These are phyloP conservation scores for Xerocomellus intermedius DNA, from an alignment of 768 basidiomycete genomes.

Conservation along the genomic window DNA sequence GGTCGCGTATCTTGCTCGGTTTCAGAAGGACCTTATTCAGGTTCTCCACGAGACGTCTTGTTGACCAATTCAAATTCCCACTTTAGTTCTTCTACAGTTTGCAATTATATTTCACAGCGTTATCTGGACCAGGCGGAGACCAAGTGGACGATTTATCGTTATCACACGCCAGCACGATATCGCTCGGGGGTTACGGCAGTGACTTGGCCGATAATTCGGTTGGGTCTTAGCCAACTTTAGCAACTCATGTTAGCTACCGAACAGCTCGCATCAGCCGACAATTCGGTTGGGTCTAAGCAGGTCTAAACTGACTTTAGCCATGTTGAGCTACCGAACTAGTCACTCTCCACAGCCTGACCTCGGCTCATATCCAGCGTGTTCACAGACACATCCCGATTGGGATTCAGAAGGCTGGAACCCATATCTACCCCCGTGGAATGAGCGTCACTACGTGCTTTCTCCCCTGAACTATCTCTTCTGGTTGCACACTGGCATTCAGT, in stretches of 20 bases:
- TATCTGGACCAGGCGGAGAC: background rate
- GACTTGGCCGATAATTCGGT: no score
- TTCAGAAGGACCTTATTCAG: constrained; percentile 69
- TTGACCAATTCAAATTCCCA: constrained; percentile 5
- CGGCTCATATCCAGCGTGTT: background rate
- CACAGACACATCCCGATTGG: constrained; percentile 10
- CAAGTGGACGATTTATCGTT: constrained; percentile 1
- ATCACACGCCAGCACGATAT: constrained; percentile 16
- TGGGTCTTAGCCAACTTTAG: no score
- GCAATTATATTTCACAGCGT: background rate
- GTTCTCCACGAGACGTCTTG: constrained; percentile 34
- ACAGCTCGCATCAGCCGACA: background rate
- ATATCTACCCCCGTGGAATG: constrained; percentile 19
- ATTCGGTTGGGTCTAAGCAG: no score
- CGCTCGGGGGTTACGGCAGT: constrained; percentile 9
- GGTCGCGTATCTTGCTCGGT: constrained; percentile 57
- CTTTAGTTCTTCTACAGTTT: constrained; percentile 3
- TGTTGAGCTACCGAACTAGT: no score
- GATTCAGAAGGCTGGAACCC: background rate
- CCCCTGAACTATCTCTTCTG: background rate
- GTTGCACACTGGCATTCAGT: background rate
- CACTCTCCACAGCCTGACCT: background rate
- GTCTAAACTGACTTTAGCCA: no score
- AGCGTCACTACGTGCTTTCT: background rate
- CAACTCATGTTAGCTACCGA: no score